Evolutionary conservation across 139 green algal genomes (phyloP).

Genomic region (Chlorella sp.): DNA sequence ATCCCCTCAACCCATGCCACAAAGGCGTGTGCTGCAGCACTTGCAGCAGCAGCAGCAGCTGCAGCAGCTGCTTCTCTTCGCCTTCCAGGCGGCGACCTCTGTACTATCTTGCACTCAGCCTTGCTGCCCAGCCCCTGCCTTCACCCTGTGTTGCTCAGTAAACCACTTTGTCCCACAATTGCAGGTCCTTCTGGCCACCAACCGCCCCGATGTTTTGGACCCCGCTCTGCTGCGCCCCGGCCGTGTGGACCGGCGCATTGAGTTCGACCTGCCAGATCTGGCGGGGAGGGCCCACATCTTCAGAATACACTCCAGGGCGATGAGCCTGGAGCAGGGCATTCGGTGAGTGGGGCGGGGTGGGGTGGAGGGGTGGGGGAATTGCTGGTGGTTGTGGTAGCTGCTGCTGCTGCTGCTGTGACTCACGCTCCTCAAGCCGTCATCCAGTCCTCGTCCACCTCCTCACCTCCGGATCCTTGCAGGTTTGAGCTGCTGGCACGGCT

Average conservation of each 20-base stretch:
- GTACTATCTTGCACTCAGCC: no score
- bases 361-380: background rate
- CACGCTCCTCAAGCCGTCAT: no score
- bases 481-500: conserved; percentile 95
- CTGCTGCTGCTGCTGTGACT: background rate
- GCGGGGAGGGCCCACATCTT: conserved; percentile 87
- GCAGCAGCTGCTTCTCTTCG: no score
- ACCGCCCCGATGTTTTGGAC: conserved; percentile 97
- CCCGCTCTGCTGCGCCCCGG: conserved; percentile 95
- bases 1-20: no score
- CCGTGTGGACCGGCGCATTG: conserved; percentile 96
- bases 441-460: background rate
- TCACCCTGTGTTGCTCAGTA: no score
- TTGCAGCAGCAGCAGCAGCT: no score
- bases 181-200: conserved; percentile 94
- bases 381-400: background rate
- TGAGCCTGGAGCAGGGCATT: conserved; percentile 97
- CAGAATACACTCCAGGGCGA: conserved; percentile 96
- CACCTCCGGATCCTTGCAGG: background rate
- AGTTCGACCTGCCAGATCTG: conserved; percentile 97
- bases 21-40: no score
- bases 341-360: conserved; percentile 47
- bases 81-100: no score
- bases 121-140: no score
- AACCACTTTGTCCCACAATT: no score